These are phyloP conservation scores for Alternaria sp. DNA, from an alignment of 2,329 filamentous ascomycete species.

Conservation along the genomic window DNA sequence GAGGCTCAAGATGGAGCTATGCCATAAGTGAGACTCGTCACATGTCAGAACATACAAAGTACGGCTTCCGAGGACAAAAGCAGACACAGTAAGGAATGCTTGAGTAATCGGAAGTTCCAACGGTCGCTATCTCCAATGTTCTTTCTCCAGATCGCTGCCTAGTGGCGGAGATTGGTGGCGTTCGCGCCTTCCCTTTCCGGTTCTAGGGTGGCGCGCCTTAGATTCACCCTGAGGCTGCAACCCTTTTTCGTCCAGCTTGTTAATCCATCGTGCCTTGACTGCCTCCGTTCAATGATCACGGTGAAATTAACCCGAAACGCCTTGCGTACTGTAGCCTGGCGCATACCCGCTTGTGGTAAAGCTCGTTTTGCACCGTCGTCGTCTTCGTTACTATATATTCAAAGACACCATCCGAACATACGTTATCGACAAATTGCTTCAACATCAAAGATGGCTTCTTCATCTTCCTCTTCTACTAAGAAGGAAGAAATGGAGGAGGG, in stretches of 20 bases:
- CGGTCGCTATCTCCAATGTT: neutral
- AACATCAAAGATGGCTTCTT: neutral
- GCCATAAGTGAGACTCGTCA: neutral
- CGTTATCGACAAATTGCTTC: neutral
- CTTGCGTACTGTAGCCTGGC: neutral
- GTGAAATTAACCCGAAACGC: neutral
- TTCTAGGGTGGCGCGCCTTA: neutral
- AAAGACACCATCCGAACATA: neutral
- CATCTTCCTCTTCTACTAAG: neutral
- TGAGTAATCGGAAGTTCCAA: neutral
- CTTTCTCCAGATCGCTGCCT: neutral
- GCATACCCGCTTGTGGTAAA: neutral
- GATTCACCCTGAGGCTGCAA: neutral
- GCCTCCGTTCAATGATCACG: neutral
- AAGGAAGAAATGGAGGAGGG: neutral
- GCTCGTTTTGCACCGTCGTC: neutral
- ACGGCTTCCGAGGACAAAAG: too few relatives aligned
- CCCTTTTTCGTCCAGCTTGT: neutral
- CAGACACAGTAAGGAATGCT: neutral
- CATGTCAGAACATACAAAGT: neutral
- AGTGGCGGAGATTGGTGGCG: neutral
- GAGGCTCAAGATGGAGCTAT: neutral
- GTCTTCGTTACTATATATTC: neutral
- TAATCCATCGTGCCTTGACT: neutral
- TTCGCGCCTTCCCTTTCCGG: neutral